Evolutionary conservation across 345 rosid genomes (phyloP), one percentile per base, ranked within the genome.

Genomic region (Gossypium thurberi): DNA sequence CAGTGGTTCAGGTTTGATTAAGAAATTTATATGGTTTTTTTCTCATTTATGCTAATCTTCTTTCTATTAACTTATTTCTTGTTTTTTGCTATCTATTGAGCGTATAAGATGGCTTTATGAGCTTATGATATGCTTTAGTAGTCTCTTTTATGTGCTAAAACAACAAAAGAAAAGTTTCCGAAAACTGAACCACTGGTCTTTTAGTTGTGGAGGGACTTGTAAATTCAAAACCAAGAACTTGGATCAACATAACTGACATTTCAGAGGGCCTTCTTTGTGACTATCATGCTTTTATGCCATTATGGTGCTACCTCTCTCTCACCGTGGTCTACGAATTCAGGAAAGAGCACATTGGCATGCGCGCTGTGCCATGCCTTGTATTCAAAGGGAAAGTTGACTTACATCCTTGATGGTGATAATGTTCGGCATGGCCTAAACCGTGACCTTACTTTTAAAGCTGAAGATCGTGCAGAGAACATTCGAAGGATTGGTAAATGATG

Each of bases 311-410:
- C 66, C 63, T 55, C 20, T 57, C 60, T 2, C 61, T 33, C 48
- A 64, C 17, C 14, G 48, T 58, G 44, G 44, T 17, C 37, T 74
- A 8, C 23, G 33, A 74, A 21, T 77, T 8, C 71, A 91, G 97
- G 97, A 21, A 91, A 91, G 81, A 91, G 95, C 86, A 91, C 95
- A 14, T 73, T 90, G 84, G 95, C 95, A 0, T 91, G 95, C 78
- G 89, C 95, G 6, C 28, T 89, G 77, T 84, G 88, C 52, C 82
- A 78, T 57, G 85, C 81, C 63, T 81, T 89, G 81, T 85, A 81
- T 73, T 79, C 77, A 69, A 86, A 84, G 82, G 88, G 95, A 78
- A 91, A 91, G 81, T 81, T 91, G 69, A 81, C 85, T 67, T 89
- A 88, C 85, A 82, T 91, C 65, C 93, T 90, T 1, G 97, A 89